Evolutionary conservation across 768 basidiomycete genomes (phyloP).

Genomic region (Agaricus sinodeliciosus): DNA sequence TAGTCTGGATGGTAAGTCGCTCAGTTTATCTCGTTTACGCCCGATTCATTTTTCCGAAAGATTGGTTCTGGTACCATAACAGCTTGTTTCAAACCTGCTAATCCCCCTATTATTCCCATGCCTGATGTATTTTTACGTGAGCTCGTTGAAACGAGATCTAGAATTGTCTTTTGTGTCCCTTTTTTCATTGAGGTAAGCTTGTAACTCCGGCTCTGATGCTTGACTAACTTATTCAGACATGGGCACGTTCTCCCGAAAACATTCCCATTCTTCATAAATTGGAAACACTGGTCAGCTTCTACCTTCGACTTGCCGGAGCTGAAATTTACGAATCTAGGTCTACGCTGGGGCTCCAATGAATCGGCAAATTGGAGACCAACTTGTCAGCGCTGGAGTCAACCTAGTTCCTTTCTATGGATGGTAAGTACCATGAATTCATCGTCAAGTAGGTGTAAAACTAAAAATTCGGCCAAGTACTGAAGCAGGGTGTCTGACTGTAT

Average conservation of each 20-base stretch:
- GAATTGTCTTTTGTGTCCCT: conserved; percentile 12
- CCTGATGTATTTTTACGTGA: conserved; percentile 14
- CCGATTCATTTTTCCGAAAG: not conserved
- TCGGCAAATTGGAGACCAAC: conserved; percentile 16
- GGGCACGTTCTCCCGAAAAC: conserved; percentile 13
- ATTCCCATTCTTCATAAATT: conserved; percentile 13
- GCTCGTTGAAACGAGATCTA: conserved; percentile 2
- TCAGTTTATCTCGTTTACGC: not conserved
- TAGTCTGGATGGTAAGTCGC: conserved; percentile 11
- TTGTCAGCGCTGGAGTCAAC: conserved; percentile 14
- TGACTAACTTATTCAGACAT: conserved; percentile 12
- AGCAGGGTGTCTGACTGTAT: not conserved
- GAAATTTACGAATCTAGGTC: conserved; percentile 8
- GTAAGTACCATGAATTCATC: conserved; percentile 16
- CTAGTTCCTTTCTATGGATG: conserved; percentile 27
- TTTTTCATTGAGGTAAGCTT: conserved; percentile 17
- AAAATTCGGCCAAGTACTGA: not conserved
- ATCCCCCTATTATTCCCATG: conserved; percentile 13
- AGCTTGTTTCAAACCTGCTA: conserved; percentile 17
- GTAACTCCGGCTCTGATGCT: not conserved
- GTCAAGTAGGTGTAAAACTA: no score
- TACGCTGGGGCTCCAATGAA: conserved; percentile 20
- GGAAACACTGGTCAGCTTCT: conserved; percentile 13
- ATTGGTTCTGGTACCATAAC: conserved; percentile 11
- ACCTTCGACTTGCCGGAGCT: not conserved